These are phyloP conservation scores for Pseudozyma sp. DNA, from an alignment of 1,284 basidiomycete genomes.

Conservation along the genomic window DNA sequence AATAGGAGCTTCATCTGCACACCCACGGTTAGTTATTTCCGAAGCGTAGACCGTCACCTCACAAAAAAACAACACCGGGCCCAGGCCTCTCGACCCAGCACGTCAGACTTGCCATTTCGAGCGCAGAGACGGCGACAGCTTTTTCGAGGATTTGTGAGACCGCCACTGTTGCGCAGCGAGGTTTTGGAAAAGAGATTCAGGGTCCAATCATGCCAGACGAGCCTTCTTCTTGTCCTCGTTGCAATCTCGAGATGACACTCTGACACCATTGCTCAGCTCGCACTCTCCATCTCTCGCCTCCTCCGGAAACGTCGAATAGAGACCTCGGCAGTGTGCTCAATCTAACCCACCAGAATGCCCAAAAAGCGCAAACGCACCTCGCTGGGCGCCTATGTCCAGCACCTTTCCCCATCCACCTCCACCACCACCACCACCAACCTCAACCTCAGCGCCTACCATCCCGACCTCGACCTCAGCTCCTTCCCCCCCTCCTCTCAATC, in stretches of 20 bases:
- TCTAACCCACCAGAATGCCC: neutral
- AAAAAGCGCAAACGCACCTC: conserved; percentile 41
- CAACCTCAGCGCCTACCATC: conserved; percentile 39
- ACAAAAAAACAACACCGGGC: too few species aligned
- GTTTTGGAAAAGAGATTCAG: neutral
- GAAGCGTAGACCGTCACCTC: neutral
- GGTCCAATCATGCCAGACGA: conserved; percentile 4
- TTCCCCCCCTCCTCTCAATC: neutral
- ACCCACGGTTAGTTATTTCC: neutral
- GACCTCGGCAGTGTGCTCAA: too few species aligned
- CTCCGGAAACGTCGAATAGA: too few species aligned
- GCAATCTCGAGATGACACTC: neutral
- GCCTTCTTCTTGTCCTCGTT: neutral
- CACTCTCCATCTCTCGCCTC: too few species aligned
- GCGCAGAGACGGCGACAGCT: neutral
- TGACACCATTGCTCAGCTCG: neutral
- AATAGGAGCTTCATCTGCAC: too few species aligned
- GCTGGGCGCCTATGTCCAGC: conserved; percentile 7
- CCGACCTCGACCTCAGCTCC: conserved; percentile 15
- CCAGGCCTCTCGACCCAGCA: neutral
- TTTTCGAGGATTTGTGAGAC: neutral
- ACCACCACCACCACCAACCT: neutral
- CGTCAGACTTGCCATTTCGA: conserved; percentile 2
- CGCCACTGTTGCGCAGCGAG: neutral
- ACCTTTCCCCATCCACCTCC: conserved; percentile 1